Percentiles rank a stretch among this genome's conserved stretches.
phyloP scores from a whole-genome alignment of 768 basidiomycete genomes.

The Termitomyces titanicus region DNA sequence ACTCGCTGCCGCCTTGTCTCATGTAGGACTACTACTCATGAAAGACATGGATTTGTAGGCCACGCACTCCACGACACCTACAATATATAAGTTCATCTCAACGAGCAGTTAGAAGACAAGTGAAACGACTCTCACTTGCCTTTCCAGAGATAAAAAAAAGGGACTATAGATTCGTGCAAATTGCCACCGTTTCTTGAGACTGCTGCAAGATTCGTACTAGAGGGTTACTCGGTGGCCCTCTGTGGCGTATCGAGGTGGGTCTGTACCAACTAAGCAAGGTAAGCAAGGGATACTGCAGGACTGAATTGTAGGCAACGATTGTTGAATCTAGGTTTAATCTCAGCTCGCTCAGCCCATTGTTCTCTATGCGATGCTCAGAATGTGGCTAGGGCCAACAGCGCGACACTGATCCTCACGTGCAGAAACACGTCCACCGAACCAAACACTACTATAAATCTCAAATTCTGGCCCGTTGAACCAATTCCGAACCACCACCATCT shows the following conservation, averaged over 20 bases:
- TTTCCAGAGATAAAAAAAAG: too few species aligned
- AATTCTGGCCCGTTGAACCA: neutral
- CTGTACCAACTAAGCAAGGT: neutral
- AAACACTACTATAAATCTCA: neutral
- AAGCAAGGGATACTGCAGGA: neutral
- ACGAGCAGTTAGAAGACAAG: too few species aligned
- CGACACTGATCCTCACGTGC: neutral
- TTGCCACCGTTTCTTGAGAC: neutral
- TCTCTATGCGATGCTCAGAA: neutral
- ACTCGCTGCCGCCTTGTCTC: too few species aligned
- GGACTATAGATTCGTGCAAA: neutral
- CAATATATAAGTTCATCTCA: too few species aligned
- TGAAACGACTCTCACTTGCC: too few species aligned
- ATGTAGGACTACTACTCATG: too few species aligned
- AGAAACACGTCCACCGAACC: neutral
- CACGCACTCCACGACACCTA: too few species aligned
- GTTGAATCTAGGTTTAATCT: neutral
- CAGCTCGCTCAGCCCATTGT: neutral
- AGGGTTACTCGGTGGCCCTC: too few species aligned
- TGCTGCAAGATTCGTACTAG: too few species aligned
- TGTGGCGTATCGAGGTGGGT: neutral
- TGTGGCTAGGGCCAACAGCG: neutral
- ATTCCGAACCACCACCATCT: neutral
- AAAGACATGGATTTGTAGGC: too few species aligned
- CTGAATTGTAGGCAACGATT: neutral